Conservation (phyloP, 1,139 yeast species). For the Sugiyamaella paludigena region DNA sequence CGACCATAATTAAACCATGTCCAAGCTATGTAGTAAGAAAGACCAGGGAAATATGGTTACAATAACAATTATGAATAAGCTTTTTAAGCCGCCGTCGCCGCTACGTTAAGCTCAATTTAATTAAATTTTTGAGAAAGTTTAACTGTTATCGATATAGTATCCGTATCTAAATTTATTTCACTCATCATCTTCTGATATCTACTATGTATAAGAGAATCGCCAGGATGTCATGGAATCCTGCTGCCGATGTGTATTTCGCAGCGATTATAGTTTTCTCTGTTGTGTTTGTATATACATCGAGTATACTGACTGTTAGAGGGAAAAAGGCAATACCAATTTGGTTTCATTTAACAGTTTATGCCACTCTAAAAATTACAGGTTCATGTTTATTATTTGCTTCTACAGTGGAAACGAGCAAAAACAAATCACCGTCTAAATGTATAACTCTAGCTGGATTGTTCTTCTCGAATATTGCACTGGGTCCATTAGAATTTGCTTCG, state of each 20-base stretch:
- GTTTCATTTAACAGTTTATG: slow-evolving; percentile 6
- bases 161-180: too few relatives aligned
- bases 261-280: slow-evolving; percentile 11
- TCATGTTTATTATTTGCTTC: slow-evolving; percentile 6
- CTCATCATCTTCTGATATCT: too few relatives aligned
- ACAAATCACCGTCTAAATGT: slow-evolving; percentile 12
- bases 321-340: slow-evolving; percentile 9
- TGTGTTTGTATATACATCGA: slow-evolving; percentile 1
- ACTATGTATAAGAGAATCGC: too few relatives aligned
- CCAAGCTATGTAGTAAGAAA: too few relatives aligned
- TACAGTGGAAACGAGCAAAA: slow-evolving; percentile 11
- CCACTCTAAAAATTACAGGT: slow-evolving; percentile 14
- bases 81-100: too few relatives aligned
- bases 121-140: too few relatives aligned
- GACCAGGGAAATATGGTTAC: too few relatives aligned
- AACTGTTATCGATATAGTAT: too few relatives aligned
- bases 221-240: slow-evolving; percentile 3
- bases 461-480: slow-evolving; percentile 15
- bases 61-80: too few relatives aligned
- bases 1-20: too few relatives aligned
- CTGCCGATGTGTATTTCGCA: slow-evolving; percentile 11
- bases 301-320: slow-evolving; percentile 4
- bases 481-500: slow-evolving; percentile 16
- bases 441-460: slow-evolving; percentile 15
- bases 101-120: too few relatives aligned